Evolutionary conservation across 257 asterid genomes (phyloP).

Genomic region (Solanum corneliomulleri): DNA sequence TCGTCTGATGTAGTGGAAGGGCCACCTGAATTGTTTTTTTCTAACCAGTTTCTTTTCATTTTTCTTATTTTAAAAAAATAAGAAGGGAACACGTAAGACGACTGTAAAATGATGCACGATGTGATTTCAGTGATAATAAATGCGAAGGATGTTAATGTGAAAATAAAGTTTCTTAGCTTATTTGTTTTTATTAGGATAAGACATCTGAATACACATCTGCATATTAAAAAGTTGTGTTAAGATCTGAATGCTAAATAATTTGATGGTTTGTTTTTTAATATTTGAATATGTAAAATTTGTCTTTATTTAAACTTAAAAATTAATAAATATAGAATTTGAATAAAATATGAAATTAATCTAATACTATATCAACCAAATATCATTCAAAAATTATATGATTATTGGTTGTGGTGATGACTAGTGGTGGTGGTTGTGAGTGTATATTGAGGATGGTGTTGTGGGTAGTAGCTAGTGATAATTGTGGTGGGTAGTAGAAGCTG

Average conservation of each 20-base stretch:
- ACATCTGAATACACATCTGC: neutral
- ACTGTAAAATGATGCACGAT: neutral
- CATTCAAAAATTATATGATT: neutral
- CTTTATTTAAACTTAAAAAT: neutral
- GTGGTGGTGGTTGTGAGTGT: neutral
- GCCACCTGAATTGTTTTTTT: neutral
- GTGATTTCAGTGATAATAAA: neutral
- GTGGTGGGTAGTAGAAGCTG: neutral
- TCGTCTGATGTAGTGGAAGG: neutral
- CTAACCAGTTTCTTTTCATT: neutral
- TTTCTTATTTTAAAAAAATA: neutral
- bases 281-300: neutral
- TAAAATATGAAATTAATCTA: neutral
- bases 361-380: neutral
- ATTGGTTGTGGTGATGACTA: neutral
- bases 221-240: neutral
- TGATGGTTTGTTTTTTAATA: neutral
- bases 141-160: neutral
- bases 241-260: neutral
- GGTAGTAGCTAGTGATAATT: neutral
- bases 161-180: neutral
- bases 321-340: no score
- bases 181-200: neutral
- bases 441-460: neutral
- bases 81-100: neutral